Evolutionary conservation across 805 yeast species (phyloP), one percentile per base, ranked within the genome.

Genomic region (Aciculoconidium aculeatum): DNA sequence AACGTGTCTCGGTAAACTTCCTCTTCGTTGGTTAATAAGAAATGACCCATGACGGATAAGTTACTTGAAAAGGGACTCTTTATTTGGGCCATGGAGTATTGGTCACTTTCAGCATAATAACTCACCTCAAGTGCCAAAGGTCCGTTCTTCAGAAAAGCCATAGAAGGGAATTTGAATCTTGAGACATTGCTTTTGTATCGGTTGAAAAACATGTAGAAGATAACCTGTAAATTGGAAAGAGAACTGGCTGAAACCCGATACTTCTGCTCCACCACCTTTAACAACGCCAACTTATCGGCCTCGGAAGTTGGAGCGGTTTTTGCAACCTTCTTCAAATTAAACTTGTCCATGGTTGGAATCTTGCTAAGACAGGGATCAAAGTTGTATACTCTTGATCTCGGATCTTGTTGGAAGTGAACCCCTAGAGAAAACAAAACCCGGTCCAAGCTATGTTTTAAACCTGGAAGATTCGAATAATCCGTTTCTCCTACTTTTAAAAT

Each of bases 231-330:
- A 1, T 78, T 67, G 0, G 97, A 88, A 83, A 90, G 71, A 1
- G 95, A 82, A 11, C 94, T 82, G 0, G 97, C 87, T 1, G 96
- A 86, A 2, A 94, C 82, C 34, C 71, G 73, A 48, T 67, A 90
- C 32, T 47, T 53, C 49, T 43, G 61, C 11, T 43, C 40, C 0
- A 90, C 77, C 7, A 80, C 51, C 4, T 60, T 30, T 1, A 70
- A 44, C 26, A 90, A 60, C 1, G 45, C 46, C 7, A 21, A 13
- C 19, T 24, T 23, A 8, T 47, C 36, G 57, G 90, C 96, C 44
- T 72, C 72, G 3, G 83, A 72, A 0, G 94, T 77, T 0, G 85
- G 69, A 6, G 77, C 68, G 44, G 79, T 88, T 4, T 60, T 55
- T 1, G 75, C 55, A 15, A 82, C 54, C 21, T 67, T 58, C 17